Percentiles rank a stretch among this genome's conserved stretches.
Evolutionary conservation across 345 rosid genomes (phyloP).

Genomic region (Ricinus communis): DNA sequence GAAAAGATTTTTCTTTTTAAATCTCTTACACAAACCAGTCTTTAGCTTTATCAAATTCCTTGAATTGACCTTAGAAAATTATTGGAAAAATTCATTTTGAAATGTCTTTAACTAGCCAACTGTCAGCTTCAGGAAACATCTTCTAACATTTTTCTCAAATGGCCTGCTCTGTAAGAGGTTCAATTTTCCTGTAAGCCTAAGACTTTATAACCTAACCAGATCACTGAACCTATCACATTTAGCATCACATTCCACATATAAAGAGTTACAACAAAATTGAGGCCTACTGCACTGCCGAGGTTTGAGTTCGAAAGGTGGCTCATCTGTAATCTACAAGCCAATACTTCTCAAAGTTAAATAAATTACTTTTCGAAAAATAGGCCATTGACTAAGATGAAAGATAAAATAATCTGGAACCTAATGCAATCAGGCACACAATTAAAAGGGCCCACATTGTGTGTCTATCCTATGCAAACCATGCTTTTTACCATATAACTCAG

Average conservation of each 20-base stretch:
- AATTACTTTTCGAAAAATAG: not conserved
- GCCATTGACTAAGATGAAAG: not conserved
- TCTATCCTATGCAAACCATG: no score
- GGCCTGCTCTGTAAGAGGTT: not conserved
- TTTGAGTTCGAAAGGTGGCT: not conserved
- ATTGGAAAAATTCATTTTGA: not conserved
- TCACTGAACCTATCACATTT: no score
- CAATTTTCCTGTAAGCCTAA: not conserved
- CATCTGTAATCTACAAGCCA: not conserved
- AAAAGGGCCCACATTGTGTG: no score
- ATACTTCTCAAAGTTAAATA: not conserved
- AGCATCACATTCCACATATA: no score
- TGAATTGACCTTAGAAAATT: not conserved
- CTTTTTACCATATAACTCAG: not conserved
- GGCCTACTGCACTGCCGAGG: not conserved
- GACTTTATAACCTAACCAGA: not conserved
- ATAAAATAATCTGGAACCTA: not conserved
- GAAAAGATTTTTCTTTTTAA: not conserved
- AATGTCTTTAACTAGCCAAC: not conserved
- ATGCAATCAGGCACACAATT: not conserved
- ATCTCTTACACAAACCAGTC: not conserved
- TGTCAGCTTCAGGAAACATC: not conserved
- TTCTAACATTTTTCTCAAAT: not conserved
- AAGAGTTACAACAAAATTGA: not conserved
- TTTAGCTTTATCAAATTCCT: not conserved